Evolutionary conservation across 179 eudicot genomes (phyloP).

Genomic region (Patellifolia procumbens): DNA sequence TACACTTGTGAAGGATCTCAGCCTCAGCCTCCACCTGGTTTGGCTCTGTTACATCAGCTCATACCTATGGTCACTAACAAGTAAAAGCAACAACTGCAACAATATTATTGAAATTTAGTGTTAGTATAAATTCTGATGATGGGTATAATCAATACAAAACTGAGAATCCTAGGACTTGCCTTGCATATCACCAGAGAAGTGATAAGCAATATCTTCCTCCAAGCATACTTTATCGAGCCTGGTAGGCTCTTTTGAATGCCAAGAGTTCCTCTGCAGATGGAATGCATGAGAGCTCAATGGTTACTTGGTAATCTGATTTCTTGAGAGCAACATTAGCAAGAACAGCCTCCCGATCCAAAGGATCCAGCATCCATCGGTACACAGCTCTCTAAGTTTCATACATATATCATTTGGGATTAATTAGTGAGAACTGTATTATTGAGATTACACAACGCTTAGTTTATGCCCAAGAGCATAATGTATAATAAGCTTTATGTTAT

Average conservation of each 20-base stretch:
- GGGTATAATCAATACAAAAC: neutral
- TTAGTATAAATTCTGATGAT: neutral
- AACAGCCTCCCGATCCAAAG: constrained; percentile 71
- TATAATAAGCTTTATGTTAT: too few relatives aligned
- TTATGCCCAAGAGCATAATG: too few relatives aligned
- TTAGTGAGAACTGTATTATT: neutral
- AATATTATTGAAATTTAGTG: neutral
- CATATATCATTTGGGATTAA: neutral
- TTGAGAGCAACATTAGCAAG: constrained; percentile 56
- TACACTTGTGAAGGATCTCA: constrained; percentile 47
- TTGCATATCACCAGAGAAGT: constrained; percentile 57
- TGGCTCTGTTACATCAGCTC: constrained; percentile 56
- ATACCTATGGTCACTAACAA: constrained; percentile 68
- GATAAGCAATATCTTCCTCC: constrained; percentile 72
- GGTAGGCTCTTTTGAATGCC: constrained; percentile 65
- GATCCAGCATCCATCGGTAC: constrained; percentile 72
- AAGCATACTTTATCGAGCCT: constrained; percentile 57
- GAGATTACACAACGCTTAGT: too few relatives aligned
- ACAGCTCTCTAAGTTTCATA: constrained; percentile 53
- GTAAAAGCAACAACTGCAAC: constrained; percentile 65
- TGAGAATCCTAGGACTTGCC: too few relatives aligned
- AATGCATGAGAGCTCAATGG: constrained; percentile 60
- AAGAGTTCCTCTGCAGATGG: constrained; percentile 60
- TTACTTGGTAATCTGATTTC: constrained; percentile 50
- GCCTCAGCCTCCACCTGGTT: constrained; percentile 68